Conservation (phyloP, 1,284 basidiomycete species). For the Marasmius oreades region DNA sequence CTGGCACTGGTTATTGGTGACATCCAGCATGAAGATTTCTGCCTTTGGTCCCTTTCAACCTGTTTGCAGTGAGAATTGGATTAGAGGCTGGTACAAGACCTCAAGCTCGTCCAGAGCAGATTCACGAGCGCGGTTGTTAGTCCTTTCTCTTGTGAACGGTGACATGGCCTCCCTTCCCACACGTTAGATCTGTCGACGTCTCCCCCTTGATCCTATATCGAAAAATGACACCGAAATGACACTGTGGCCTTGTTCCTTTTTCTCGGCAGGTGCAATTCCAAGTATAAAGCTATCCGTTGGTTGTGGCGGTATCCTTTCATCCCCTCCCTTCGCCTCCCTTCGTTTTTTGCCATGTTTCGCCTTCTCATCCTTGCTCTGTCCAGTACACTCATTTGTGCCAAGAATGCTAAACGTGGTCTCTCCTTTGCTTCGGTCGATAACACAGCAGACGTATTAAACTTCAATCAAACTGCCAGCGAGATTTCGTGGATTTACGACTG, state of each 20-base stretch:
- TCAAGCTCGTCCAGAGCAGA: too few species aligned
- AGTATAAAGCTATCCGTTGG: neutral
- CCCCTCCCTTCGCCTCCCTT: too few species aligned
- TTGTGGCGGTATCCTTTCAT: neutral
- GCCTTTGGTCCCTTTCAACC: neutral
- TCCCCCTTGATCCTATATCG: neutral
- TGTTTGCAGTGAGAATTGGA: neutral
- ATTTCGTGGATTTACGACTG: conserved; percentile 48
- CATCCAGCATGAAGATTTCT: neutral
- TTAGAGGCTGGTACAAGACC: too few species aligned
- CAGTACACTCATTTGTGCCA: conserved; percentile 10
- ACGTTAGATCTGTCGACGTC: neutral
- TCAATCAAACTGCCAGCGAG: conserved; percentile 39
- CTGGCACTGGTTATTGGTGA: neutral
- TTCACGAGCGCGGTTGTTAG: too few species aligned
- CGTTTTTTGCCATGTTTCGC: neutral
- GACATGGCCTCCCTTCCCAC: too few species aligned
- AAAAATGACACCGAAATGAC: neutral
- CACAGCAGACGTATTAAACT: conserved; percentile 37
- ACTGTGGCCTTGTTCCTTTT: neutral
- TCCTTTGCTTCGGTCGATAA: conserved; percentile 37
- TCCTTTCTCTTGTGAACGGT: too few species aligned
- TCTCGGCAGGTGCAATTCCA: neutral
- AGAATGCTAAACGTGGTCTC: conserved; percentile 38
- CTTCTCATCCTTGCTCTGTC: conserved; percentile 6